These are phyloP conservation scores for Coffea humblotiana DNA, from an alignment of 305 asterid genomes.

Conservation along the genomic window DNA sequence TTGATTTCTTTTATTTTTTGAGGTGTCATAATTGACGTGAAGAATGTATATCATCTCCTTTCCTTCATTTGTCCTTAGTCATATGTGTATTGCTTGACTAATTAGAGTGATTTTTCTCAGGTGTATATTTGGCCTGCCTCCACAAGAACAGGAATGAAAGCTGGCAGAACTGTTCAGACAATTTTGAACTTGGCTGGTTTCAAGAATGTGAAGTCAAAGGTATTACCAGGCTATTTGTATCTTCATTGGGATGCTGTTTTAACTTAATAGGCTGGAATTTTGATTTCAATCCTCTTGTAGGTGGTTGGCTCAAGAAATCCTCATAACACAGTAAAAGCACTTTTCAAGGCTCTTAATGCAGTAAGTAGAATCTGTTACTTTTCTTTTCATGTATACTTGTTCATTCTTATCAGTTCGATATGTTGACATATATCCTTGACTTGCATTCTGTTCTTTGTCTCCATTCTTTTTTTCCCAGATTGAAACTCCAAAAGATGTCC, in stretches of 20 bases:
- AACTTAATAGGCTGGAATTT: neutral
- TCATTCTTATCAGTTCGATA: neutral
- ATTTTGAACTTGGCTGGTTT: slow-evolving; percentile 82
- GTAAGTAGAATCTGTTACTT: slow-evolving; percentile 37
- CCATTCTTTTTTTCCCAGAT: slow-evolving; percentile 39
- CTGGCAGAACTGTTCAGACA: slow-evolving; percentile 79
- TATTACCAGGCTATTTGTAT: slow-evolving; percentile 19
- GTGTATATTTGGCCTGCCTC: slow-evolving; percentile 95
- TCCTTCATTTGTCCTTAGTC: neutral
- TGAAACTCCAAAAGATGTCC: slow-evolving; percentile 86
- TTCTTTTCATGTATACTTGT: neutral
- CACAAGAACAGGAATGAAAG: slow-evolving; percentile 82
- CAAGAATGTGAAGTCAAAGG: slow-evolving; percentile 96
- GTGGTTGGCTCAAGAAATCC: slow-evolving; percentile 95
- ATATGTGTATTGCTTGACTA: slow-evolving; percentile 16
- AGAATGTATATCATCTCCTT: neutral
- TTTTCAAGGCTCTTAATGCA: slow-evolving; percentile 88
- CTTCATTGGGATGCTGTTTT: neutral
- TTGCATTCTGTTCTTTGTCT: slow-evolving; percentile 11
- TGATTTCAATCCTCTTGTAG: slow-evolving; percentile 33
- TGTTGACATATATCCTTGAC: slow-evolving; percentile 12
- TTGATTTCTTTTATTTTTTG: neutral
- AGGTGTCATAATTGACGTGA: neutral
- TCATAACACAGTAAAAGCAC: slow-evolving; percentile 85
- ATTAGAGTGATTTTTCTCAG: slow-evolving; percentile 36